phyloP scores from a whole-genome alignment of 78 protist species.

The Protostelium mycophagum region DNA sequence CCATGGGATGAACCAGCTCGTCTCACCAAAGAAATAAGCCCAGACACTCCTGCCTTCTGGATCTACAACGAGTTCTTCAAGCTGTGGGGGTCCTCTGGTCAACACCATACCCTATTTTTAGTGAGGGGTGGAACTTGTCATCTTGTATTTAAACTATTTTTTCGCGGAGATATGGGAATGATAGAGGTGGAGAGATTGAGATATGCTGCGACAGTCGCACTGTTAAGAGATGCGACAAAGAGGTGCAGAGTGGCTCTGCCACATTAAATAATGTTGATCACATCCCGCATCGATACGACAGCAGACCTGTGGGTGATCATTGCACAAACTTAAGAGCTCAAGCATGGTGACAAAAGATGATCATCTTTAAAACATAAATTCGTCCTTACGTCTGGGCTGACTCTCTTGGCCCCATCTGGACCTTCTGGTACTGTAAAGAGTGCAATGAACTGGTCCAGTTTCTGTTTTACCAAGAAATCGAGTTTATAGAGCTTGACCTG shows the following conservation, averaged over 20 bases:
- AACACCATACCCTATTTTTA: neutral
- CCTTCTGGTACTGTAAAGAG: neutral
- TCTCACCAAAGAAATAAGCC: neutral
- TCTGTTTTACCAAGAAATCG: neutral
- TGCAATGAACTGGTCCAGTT: neutral
- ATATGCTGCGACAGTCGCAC: too few relatives aligned
- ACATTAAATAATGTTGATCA: too few relatives aligned
- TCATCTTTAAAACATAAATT: too few relatives aligned
- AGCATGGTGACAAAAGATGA: too few relatives aligned
- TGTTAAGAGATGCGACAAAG: too few relatives aligned
- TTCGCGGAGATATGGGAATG: neutral
- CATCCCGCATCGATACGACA: too few relatives aligned
- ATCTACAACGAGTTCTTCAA: neutral
- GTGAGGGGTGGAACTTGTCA: neutral
- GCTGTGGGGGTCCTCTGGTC: neutral
- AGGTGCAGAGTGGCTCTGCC: too few relatives aligned
- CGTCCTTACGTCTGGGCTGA: neutral
- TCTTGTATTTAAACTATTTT: too few relatives aligned
- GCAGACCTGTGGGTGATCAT: too few relatives aligned
- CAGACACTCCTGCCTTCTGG: neutral
- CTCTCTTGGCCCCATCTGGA: neutral
- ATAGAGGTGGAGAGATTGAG: neutral
- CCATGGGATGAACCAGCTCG: neutral
- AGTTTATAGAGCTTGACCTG: neutral
- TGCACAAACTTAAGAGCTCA: too few relatives aligned